Evolutionary conservation across 345 rosid species (phyloP).

Genomic region (Aurinia saxatilis): DNA sequence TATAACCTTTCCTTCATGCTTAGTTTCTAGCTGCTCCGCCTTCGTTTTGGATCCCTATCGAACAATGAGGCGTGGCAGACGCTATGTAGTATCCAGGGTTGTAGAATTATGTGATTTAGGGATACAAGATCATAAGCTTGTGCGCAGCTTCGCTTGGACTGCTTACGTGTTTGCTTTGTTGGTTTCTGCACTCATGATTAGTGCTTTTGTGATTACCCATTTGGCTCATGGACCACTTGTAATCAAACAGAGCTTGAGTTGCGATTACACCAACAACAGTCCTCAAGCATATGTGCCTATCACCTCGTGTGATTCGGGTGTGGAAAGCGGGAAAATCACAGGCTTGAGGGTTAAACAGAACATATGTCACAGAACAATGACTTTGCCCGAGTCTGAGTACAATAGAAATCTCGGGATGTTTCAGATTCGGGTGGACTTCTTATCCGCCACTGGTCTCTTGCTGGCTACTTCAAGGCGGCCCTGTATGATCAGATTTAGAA

Average conservation of each 20-base stretch:
- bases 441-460: constrained; percentile 44
- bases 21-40: constrained; percentile 26
- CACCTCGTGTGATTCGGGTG: constrained; percentile 39
- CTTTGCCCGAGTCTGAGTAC: constrained; percentile 69
- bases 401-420: constrained; percentile 75
- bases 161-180: constrained; percentile 58
- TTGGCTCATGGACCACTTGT: constrained; percentile 58
- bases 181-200: constrained; percentile 38
- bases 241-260: constrained; percentile 46
- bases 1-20: constrained; percentile 40
- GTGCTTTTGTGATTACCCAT: constrained; percentile 45
- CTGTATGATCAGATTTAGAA: constrained; percentile 64
- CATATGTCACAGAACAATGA: constrained; percentile 18
- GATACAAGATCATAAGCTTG: constrained; percentile 37
- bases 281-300: constrained; percentile 64
- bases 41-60: constrained; percentile 51
- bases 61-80: constrained; percentile 34
- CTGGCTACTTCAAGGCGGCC: constrained; percentile 55
- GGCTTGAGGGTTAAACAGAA: background rate
- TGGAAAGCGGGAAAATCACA: constrained; percentile 1
- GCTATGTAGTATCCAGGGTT: constrained; percentile 23
- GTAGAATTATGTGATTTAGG: constrained; percentile 24
- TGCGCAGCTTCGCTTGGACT: constrained; percentile 46
- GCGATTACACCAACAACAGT: constrained; percentile 32
- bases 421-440: constrained; percentile 72